Base-by-base conservation (phyloP, 2,329 filamentous ascomycete genomes). In the Talaromyces sp. region DNA sequence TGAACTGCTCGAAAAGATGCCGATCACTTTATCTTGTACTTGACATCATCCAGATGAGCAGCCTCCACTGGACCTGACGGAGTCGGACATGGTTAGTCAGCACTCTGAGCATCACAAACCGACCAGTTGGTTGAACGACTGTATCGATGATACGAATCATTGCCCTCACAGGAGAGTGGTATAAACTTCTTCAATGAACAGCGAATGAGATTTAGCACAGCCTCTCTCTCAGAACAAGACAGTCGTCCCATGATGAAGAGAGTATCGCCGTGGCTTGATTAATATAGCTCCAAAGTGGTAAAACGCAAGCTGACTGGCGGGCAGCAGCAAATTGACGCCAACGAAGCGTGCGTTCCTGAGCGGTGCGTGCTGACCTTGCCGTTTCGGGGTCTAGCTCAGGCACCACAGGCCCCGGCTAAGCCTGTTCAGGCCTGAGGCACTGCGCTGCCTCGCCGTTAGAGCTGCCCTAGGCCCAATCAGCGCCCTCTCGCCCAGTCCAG, bases 281-380 rank as follows among this genome's bases (percentile, higher is more conserved):
- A 16, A 19, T 52, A n/a, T 52, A 31, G 49, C 49, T 33, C 7
- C 9, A 16, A 33, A n/a, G 27, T 1, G 22, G 16, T 14, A 41
- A 14, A 58, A 14, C 33, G 11, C 35, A 31, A 2, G 39, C 39
- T 59, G 56, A 59, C 37, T 59, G 56, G 56, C 56, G 13, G 37
- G 14, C 22, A n/a, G 22, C 54, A 35, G 33, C 33, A 57, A 41
- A 39, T 57, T 57, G 54, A 16, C 54, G 54, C 54, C 54, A 56
- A 13, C 31, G 35, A n/a, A 35, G 50, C 50, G 45, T 57, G 61
- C 50, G 61, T 63, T 56, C 50, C 61, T 63, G 61, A 35, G 49
- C 41, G 60, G 47, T 22, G 47, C 50, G 50, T 43, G 52, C 61
- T 9, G 49, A 14, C 14, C 13, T 47, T 43, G 35, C 61, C 49